Evolutionary conservation across 164 flowering plant genomes (phyloP).

Genomic region (Stephania yunnanensis): DNA sequence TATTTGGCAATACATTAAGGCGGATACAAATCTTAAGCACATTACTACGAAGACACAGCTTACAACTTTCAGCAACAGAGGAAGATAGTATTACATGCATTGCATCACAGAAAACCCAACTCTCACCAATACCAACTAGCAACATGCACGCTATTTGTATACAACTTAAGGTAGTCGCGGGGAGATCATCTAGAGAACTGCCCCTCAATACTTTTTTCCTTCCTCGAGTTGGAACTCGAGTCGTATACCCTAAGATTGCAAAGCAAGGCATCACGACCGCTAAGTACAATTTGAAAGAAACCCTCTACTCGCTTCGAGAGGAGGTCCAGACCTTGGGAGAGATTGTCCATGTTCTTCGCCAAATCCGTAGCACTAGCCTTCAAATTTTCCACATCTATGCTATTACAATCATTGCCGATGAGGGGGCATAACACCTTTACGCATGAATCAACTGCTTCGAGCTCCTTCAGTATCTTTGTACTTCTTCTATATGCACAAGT

Average conservation of each 20-base stretch:
- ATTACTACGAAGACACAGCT: conserved; percentile 4
- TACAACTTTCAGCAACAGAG: conserved; percentile 5
- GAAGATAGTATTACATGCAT: neutral
- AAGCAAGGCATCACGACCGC: conserved; percentile 84
- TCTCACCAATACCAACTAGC: neutral
- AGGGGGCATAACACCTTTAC: conserved; percentile 41
- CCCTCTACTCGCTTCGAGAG: conserved; percentile 63
- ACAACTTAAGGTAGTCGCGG: neutral
- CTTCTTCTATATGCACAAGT: conserved; percentile 32
- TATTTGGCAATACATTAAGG: conserved; percentile 4
- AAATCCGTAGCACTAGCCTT: conserved; percentile 31
- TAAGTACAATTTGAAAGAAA: conserved; percentile 71
- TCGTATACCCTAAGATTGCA: conserved; percentile 45
- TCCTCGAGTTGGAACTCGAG: conserved; percentile 16
- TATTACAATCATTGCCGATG: conserved; percentile 26
- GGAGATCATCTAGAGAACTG: conserved; percentile 22
- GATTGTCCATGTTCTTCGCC: conserved; percentile 27
- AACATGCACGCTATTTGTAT: neutral
- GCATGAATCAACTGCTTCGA: conserved; percentile 45
- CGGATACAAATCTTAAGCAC: neutral
- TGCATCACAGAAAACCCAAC: neutral
- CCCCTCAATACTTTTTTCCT: conserved; percentile 20
- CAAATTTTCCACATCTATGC: conserved; percentile 27
- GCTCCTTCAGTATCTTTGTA: conserved; percentile 45
- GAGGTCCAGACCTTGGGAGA: conserved; percentile 59